Conservation (phyloP, 305 asterid species). For the Petunia hybrid region DNA sequence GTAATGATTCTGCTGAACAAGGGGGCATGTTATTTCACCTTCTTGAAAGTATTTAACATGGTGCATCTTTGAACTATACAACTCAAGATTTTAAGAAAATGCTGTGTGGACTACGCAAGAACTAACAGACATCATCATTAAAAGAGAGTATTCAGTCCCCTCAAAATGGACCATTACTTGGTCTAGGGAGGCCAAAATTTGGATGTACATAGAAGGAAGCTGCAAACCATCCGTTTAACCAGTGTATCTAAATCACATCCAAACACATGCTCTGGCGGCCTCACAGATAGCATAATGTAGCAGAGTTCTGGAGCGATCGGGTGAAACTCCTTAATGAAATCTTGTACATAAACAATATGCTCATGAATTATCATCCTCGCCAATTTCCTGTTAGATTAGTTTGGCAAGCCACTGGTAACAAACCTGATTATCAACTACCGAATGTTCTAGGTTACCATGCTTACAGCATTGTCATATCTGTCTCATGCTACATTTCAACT, state of each 20-base stretch:
- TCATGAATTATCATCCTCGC: not conserved
- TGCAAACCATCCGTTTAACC: not conserved
- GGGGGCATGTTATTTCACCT: not conserved
- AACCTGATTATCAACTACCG: not conserved
- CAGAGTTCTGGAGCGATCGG: not conserved
- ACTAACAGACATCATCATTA: not conserved
- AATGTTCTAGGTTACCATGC: not conserved
- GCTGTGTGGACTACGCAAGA: not conserved
- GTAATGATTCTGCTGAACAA: not conserved
- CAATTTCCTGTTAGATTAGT: not conserved
- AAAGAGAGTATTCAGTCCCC: not conserved
- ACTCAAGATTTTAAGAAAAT: no score
- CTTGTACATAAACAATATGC: not conserved
- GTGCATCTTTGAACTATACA: no score
- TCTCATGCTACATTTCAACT: constrained; percentile 62
- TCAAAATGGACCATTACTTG: not conserved
- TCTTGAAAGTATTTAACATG: not conserved
- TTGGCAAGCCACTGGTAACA: not conserved
- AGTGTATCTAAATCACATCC: not conserved
- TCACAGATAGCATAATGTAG: constrained; percentile 15
- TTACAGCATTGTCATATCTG: constrained; percentile 16
- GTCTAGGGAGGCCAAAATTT: not conserved
- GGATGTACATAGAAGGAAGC: not conserved
- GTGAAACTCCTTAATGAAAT: not conserved
- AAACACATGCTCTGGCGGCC: not conserved